Percentiles rank a stretch among this genome's conserved stretches.
Conservation (phyloP, 202 grass and related monocot species). For the Musa balbisiana region DNA sequence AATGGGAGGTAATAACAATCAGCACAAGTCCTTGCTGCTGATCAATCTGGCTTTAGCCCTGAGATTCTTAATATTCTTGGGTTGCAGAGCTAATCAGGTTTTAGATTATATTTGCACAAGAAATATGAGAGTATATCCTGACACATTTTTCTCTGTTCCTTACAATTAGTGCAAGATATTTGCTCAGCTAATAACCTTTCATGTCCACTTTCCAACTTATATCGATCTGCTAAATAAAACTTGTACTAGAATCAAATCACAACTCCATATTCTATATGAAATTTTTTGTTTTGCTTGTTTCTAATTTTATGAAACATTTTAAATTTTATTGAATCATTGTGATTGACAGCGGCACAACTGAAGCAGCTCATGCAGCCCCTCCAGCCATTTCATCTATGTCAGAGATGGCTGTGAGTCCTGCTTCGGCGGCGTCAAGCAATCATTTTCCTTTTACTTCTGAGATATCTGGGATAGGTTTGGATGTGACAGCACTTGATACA, state of each 20-base stretch:
- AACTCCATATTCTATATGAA: background rate
- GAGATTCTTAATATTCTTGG: too few relatives aligned
- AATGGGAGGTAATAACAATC: too few relatives aligned
- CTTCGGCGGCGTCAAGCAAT: slow-evolving; percentile 80
- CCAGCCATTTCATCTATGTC: slow-evolving; percentile 43
- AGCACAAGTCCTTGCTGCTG: too few relatives aligned
- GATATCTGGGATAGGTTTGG: slow-evolving; percentile 79
- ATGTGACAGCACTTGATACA: slow-evolving; percentile 58
- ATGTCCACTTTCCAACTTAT: background rate
- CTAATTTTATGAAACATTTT: slow-evolving; percentile 1
- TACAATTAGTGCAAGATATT: too few relatives aligned
- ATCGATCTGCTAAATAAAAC: background rate
- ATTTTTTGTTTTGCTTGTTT: background rate
- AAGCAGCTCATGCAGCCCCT: slow-evolving; percentile 27
- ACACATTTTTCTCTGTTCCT: too few relatives aligned
- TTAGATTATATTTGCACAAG: too few relatives aligned
- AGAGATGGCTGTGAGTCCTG: slow-evolving; percentile 84
- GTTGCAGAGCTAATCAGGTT: too few relatives aligned
- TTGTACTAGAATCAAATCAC: slow-evolving; percentile 10
- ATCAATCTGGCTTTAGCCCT: too few relatives aligned
- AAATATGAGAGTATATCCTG: too few relatives aligned
- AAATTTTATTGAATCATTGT: slow-evolving; percentile 18
- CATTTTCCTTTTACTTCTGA: slow-evolving; percentile 87
- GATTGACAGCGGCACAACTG: slow-evolving; percentile 35
- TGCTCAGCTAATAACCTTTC: background rate